Evolutionary conservation across 495 filamentous ascomycete genomes (phyloP).

Genomic region (Aspergillus bridgeri): DNA sequence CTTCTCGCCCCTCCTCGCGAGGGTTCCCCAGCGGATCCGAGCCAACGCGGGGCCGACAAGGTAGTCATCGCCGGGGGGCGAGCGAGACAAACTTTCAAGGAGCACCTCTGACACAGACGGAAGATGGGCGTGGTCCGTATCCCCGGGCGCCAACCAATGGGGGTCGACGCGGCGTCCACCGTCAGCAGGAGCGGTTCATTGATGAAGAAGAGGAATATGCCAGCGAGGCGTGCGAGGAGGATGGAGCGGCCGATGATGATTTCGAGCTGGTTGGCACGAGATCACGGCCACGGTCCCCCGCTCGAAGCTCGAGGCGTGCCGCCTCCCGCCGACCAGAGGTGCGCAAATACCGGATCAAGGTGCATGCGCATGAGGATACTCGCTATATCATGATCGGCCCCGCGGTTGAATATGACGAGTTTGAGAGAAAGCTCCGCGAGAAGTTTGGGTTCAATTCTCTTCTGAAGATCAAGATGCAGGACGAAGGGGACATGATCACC

Average conservation of each 20-base stretch:
- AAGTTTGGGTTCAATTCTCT: conserved; percentile 73
- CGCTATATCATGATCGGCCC: conserved; percentile 85
- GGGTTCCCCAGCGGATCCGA: conserved; percentile 15
- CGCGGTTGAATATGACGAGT: conserved; percentile 68
- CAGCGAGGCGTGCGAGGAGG: conserved; percentile 64
- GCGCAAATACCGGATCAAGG: conserved; percentile 78
- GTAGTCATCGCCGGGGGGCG: conserved; percentile 28
- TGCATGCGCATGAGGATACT: conserved; percentile 82
- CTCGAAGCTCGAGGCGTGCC: conserved; percentile 27
- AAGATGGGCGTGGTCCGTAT: conserved; percentile 70
- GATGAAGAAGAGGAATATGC: conserved; percentile 69
- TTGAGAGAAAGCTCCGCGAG: conserved; percentile 70
- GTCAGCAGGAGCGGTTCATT: conserved; percentile 58
- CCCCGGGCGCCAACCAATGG: conserved; percentile 21
- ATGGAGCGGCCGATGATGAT: conserved; percentile 59
- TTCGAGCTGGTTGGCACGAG: conserved; percentile 72
- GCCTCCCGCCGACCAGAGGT: conserved; percentile 39
- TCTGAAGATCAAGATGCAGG: conserved; percentile 82
- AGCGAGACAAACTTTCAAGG: conserved; percentile 26
- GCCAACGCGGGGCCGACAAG: conserved; percentile 17
- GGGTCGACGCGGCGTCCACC: conserved; percentile 35
- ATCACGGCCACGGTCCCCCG: conserved; percentile 29
- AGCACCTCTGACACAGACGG: conserved; percentile 51
- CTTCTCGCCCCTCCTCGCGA: conserved; percentile 23
- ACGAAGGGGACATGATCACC: conserved; percentile 91